A percentile compares a stretch with the other conserved stretches of the same genome.
Conservation (phyloP, 495 filamentous ascomycete species). For the Mytilinidion resinicola region DNA sequence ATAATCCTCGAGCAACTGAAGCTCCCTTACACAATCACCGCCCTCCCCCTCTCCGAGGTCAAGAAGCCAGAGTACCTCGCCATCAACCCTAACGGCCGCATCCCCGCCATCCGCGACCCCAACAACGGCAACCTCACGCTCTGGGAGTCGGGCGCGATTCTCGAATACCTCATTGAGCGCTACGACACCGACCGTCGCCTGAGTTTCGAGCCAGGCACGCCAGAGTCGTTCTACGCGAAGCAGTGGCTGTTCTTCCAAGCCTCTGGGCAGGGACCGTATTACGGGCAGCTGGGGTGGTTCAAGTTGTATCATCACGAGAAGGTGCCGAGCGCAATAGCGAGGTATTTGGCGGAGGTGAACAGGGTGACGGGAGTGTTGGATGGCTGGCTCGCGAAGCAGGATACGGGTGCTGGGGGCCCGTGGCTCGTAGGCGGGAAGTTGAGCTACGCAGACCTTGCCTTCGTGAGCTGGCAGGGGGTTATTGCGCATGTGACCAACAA, state of each 20-base stretch:
- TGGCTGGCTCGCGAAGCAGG: conserved; percentile 8
- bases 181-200: conserved; percentile 22
- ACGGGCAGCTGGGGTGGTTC: conserved; percentile 22
- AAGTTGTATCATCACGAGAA: conserved; percentile 15
- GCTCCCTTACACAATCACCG: conserved; percentile 14
- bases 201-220: conserved; percentile 4
- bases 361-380: conserved; percentile 17
- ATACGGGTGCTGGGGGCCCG: conserved; percentile 6
- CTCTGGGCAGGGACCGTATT: conserved; percentile 25
- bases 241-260: conserved; percentile 27
- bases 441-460: conserved; percentile 1
- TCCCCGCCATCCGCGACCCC: conserved; percentile 24
- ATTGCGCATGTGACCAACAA: not conserved
- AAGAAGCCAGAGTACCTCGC: conserved; percentile 14
- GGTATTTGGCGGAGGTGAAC: conserved; percentile 16
- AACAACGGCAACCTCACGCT: conserved; percentile 21
- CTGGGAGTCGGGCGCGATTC: conserved; percentile 30
- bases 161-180: conserved; percentile 24
- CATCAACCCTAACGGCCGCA: conserved; percentile 26
- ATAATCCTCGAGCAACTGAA: conserved; percentile 20
- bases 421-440: conserved; percentile 2
- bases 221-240: conserved; percentile 9
- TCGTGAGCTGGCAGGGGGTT: conserved; percentile 3
- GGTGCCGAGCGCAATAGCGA: conserved; percentile 12
- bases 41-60: conserved; percentile 11